Base-by-base conservation (phyloP, 108 stramenopile genomes). In the Pinguiococcus pyrenoidosus region DNA sequence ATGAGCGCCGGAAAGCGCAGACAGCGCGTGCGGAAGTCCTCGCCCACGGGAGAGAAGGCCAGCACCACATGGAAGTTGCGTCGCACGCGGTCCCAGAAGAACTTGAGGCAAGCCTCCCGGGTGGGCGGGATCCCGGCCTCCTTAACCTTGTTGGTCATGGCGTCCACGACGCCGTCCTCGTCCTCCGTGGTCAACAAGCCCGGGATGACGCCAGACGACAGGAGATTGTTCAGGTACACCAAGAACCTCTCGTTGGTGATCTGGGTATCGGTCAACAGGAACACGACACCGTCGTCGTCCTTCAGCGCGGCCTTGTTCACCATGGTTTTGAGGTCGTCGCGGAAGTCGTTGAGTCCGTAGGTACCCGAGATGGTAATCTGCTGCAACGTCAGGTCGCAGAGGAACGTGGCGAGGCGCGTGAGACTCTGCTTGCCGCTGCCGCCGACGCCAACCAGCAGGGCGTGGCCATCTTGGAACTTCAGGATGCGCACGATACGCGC, bases 401-500 rank as follows among this genome's bases (percentile, higher is more conserved):
- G 45, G 68, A 55, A 65, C 6, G 64, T 32, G 9, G 76, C 76
- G 4, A 77, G 56, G 32, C 50, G 48, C 2, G 75, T 49, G 26
- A 83, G 54, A 6, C 61, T 64, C 55, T 83, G 81, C 50, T 79
- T 80, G 20, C 81, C 81, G 13, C 66, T 69, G 26, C 81, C 81
- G n/a, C 81, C 81, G 10, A 83, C 81, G 26, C 81, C 81, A 2
- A 83, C 74, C 9, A 83, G 59, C 37, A 83, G 49, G 8, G 79
- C 81, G 47, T 80, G 74, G 21, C 79, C 81, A 26, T 76, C 76
- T 18, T 75, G 68, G 46, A 68, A 72, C 16, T 56, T 44, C 16
- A 83, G 27, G 28, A 83, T 74, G 10, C 81, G 50, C 21, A 50
- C 49, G 17, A 83, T 78, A 43, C 81, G 67, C 26, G 77, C 70